Conservation (phyloP, 2,329 filamentous ascomycete genomes). For the Phialophora macrospora region DNA sequence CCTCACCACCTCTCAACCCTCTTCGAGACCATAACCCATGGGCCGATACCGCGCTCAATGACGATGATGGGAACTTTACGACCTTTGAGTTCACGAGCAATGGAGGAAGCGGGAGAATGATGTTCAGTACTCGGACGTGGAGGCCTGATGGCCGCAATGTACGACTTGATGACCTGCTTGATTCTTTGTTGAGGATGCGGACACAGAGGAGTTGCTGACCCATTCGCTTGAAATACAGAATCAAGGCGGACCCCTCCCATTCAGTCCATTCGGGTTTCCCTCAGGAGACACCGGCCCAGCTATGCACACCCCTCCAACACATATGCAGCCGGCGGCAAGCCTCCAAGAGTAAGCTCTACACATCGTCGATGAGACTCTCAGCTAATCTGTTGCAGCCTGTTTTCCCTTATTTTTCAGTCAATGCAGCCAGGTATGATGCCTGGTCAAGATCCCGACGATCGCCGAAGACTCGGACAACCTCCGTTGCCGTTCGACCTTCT, state of each 20-base stretch:
- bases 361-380: neutral
- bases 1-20: conserved; percentile 40
- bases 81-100: conserved; percentile 37
- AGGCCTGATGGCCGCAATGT: conserved; percentile 22
- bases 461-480: conserved; percentile 17
- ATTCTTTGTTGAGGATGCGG: conserved; percentile 4
- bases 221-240: conserved; percentile 12
- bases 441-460: conserved; percentile 14
- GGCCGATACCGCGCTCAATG: conserved; percentile 53
- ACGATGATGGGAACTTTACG: conserved; percentile 41
- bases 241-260: conserved; percentile 18
- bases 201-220: conserved; percentile 24
- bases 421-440: conserved; percentile 25
- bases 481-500: conserved; percentile 54
- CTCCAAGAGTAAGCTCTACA: conserved; percentile 34
- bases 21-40: conserved; percentile 56
- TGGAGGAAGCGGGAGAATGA: conserved; percentile 34
- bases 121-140: conserved; percentile 35
- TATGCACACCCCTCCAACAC: conserved; percentile 7
- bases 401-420: conserved; percentile 36
- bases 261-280: conserved; percentile 22
- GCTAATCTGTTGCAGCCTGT: conserved; percentile 27
- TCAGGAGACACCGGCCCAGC: neutral
- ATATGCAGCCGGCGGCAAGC: conserved; percentile 25
- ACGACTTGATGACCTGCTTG: conserved; percentile 12